Base-by-base conservation (phyloP, 306 rosid genomes). In the Echinosophora koreensis region DNA sequence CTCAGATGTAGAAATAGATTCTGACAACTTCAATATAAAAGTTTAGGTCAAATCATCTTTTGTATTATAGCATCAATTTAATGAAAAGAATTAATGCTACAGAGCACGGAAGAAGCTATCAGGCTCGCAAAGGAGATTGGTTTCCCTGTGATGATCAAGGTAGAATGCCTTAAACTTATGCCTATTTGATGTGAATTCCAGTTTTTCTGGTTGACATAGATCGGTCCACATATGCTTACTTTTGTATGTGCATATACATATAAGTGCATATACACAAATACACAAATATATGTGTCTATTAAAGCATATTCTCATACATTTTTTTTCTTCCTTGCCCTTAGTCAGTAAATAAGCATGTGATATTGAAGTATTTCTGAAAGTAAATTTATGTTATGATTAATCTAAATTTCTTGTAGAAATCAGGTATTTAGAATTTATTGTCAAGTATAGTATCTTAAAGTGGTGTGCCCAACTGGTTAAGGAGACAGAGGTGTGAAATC, bases 131-230 rank as follows among this genome's bases (percentile, higher is more conserved):
- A 85, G 55, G 99, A 92, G 87, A 95, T 95, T 87, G 99, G 99
- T 65, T 95, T 68, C 76, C 99, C 99, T 5, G 99, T 95, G 64
- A 92, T 95, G 99, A 95, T 95, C 85, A 95, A 95, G 97, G 99
- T 95, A 80, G 77, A 59, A 54, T 59, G 50, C 66, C 56, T 22
- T 73, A 55, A 3, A 35, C 52, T 17, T 71, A 17, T 37, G 68
- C 55, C 64, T 56, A 34, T 78, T 81, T 51, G 28, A 76, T 46
- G 65, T 37, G 35, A 77, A 74, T 71, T 77, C 51, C 27, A 46
- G 52, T 22, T 49, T 73, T 61, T 52, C 8, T 44, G 47, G 63
- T 52, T 67, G 78, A 27, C 14, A 11, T 68, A 39, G 30, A 51
- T 39, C 58, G 46, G 44, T 46, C 69, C 15, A 7, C 69, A 7